A percentile compares a stretch with the other conserved stretches of the same genome.
Conservation (phyloP, 2,329 filamentous ascomycete species). For the Rachicladosporium sp. region DNA sequence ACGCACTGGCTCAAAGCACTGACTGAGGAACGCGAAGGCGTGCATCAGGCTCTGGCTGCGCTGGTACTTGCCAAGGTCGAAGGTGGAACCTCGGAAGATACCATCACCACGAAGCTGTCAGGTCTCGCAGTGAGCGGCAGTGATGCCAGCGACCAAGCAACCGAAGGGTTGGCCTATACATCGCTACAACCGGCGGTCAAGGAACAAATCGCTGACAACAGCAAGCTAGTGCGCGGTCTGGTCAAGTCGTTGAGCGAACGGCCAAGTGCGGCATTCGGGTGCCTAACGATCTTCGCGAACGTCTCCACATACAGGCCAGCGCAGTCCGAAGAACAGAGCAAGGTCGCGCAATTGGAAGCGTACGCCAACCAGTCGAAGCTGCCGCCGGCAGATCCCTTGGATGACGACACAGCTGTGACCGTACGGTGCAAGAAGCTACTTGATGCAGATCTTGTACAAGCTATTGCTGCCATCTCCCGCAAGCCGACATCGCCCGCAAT, state of each 20-base stretch:
- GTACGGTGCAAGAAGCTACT: constrained; percentile 68
- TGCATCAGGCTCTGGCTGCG: constrained; percentile 29
- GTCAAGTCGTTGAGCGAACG: constrained; percentile 48
- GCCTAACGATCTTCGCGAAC: constrained; percentile 74
- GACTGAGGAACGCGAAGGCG: constrained; percentile 35
- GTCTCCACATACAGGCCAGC: constrained; percentile 68
- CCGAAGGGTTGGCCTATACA: constrained; percentile 87
- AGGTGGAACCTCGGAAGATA: constrained; percentile 12
- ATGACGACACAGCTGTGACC: constrained; percentile 64
- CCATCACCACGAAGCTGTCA: constrained; percentile 18
- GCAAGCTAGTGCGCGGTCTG: constrained; percentile 55
- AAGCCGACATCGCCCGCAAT: constrained; percentile 47
- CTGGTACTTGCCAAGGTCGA: constrained; percentile 45
- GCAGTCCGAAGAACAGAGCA: constrained; percentile 81
- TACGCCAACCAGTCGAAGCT: constrained; percentile 76
- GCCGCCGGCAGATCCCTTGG: constrained; percentile 50
- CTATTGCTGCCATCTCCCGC: constrained; percentile 49
- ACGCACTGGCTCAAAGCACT: constrained; percentile 77
- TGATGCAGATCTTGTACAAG: constrained; percentile 62
- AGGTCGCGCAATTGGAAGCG: constrained; percentile 80
- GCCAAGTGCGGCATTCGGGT: constrained; percentile 54
- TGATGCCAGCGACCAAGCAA: constrained; percentile 46
- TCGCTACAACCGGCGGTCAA: constrained; percentile 78
- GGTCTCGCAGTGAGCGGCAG: constrained; percentile 22
- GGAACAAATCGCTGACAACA: constrained; percentile 61